Conservation (phyloP, 768 basidiomycete species). For the Serendipita sp. region DNA sequence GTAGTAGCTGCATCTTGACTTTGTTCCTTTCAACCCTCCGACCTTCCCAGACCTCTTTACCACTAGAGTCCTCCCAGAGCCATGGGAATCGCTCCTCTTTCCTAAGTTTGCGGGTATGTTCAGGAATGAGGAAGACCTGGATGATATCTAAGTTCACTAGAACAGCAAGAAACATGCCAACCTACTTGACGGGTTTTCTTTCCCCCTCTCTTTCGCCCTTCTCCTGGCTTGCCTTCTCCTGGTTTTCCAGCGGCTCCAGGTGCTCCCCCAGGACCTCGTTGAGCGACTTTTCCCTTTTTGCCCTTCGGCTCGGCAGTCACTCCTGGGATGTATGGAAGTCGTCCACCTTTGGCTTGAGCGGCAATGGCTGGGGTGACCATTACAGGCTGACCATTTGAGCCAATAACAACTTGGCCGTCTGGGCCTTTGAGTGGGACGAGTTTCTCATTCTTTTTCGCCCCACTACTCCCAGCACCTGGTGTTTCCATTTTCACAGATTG, state of each 20-base stretch:
- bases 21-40: background rate
- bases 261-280: background rate
- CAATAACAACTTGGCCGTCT: conserved; percentile 74
- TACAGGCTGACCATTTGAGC: conserved; percentile 56
- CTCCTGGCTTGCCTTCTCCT: conserved; percentile 8
- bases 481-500: background rate
- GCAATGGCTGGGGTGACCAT: conserved; percentile 56
- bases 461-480: conserved; percentile 2
- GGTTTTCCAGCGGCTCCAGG: conserved; percentile 9
- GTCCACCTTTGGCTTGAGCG: conserved; percentile 17
- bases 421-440: conserved; percentile 28
- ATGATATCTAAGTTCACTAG: background rate
- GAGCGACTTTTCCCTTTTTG: conserved; percentile 20
- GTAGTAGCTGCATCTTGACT: conserved; percentile 5
- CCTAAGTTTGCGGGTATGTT: conserved; percentile 59
- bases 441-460: conserved; percentile 11
- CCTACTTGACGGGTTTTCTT: conserved; percentile 51
- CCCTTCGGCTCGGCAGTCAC: conserved; percentile 25
- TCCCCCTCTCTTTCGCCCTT: conserved; percentile 62
- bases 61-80: conserved; percentile 71
- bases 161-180: background rate
- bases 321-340: conserved; percentile 10
- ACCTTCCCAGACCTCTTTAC: conserved; percentile 18
- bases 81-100: conserved; percentile 82
- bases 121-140: conserved; percentile 58